phyloP scores from a whole-genome alignment of 2,329 filamentous ascomycete species.

The Diaporthe sp. region DNA sequence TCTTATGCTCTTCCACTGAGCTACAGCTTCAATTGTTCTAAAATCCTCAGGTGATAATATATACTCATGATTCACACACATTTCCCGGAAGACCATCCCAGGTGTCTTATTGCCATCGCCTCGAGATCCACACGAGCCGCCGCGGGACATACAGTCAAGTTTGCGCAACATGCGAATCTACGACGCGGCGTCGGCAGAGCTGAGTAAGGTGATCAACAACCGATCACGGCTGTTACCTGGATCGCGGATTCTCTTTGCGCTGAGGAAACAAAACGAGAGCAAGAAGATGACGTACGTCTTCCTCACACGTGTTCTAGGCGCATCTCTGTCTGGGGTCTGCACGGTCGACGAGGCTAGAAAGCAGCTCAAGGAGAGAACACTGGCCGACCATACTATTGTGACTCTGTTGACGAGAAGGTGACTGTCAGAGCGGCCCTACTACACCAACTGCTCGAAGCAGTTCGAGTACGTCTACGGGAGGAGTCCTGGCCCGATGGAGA shows the following conservation, averaged over 20 bases:
- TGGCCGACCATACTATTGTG: constrained; percentile 73
- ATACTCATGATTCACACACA: no score
- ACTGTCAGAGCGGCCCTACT: constrained; percentile 48
- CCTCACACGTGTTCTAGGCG: constrained; percentile 81
- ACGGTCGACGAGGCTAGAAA: constrained; percentile 74
- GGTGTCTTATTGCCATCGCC: no score
- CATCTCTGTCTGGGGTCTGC: constrained; percentile 73
- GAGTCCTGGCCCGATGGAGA: no score
- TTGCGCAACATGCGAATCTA: constrained; percentile 77
- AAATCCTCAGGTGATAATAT: no score
- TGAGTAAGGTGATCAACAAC: constrained; percentile 66
- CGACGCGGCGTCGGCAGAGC: constrained; percentile 63
- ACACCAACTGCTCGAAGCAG: no score
- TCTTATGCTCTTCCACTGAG: background rate
- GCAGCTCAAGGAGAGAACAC: constrained; percentile 60
- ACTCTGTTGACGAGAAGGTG: constrained; percentile 76
- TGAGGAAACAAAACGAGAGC: constrained; percentile 71
- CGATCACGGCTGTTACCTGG: constrained; percentile 73
- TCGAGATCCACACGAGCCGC: no score
- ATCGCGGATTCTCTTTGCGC: constrained; percentile 78
- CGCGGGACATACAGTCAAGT: no score
- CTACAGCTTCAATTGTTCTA: no score
- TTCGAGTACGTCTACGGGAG: no score
- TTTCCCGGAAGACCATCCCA: no score
- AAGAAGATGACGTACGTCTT: constrained; percentile 81